Evolutionary conservation across 768 basidiomycete species (phyloP), one percentile per base, ranked within the genome.

Genomic region (Suillus variegatus): DNA sequence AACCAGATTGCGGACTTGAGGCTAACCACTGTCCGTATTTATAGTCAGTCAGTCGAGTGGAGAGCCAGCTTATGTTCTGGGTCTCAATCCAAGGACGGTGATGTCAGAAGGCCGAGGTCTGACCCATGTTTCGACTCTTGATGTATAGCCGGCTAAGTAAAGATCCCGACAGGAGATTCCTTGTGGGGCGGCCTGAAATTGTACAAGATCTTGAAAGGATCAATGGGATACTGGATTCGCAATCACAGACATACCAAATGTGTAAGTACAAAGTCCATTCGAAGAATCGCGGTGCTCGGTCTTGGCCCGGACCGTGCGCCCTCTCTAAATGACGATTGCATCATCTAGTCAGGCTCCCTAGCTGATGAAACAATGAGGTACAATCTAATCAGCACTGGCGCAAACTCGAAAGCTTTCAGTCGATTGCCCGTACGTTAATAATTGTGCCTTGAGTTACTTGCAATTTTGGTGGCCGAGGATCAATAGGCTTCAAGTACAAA

Each of bases 181-280:
- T 55, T 55, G 54, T 55, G 54, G 54, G 35, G 36, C 35, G 20
- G 54, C 6, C 54, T 55, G 35, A n/a, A 36, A n/a, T 14, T 35
- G 54, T 36, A 35, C 32, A 36, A 36, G 20, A 55, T 55, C 54
- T 20, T 55, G 32, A 38, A 36, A 35, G 20, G 35, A 55, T 55
- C 54, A 55, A 36, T 36, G 35, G 12, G 7, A 36, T 55, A n/a
- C 54, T 55, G 20, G 54, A 55, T 55, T 55, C 54, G 54, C 54
- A 13, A 55, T 55, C 54, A 54, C 2, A 55, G 12, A 35, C 54
- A 10, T 36, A 55, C 54, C 20, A 5, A 55, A 55, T 36, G 32
- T 7, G 54, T 55, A n/a, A 12, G 6, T 55, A 36, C 35, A n/a
- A 36, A 20, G 36, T n/a, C 32, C 54, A 55, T 55, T 36, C 52